phyloP scores from a whole-genome alignment of 176 grass and related monocot genomes.

The Puccinellia tenuiflora region DNA sequence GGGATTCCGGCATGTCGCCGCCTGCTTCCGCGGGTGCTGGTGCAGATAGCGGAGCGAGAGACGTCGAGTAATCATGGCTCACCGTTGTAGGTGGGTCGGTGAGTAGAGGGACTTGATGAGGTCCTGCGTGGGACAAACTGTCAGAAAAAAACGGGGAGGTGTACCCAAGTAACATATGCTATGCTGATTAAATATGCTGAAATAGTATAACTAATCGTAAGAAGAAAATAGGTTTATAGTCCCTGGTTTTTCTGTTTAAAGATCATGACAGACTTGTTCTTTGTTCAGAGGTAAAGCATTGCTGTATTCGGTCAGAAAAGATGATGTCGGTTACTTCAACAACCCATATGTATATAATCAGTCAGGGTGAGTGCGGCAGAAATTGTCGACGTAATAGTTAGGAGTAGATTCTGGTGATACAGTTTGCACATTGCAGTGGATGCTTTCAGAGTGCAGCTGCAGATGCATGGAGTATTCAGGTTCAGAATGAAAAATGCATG shows the following conservation, averaged over 20 bases:
- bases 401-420: not conserved
- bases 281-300: not conserved
- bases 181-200: not conserved
- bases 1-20: slow-evolving; percentile 31
- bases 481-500: not conserved
- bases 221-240: not conserved
- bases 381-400: not conserved
- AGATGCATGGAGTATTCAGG: not conserved
- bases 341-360: not conserved
- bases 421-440: not conserved
- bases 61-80: slow-evolving; percentile 42
- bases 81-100: slow-evolving; percentile 50
- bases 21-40: slow-evolving; percentile 60
- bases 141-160: not conserved
- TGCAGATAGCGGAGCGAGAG: slow-evolving; percentile 56
- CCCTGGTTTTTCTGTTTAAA: not conserved
- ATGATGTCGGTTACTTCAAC: not conserved
- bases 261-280: not conserved
- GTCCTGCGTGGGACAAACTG: slow-evolving; percentile 23
- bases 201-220: not conserved
- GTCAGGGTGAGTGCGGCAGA: not conserved
- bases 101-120: slow-evolving; percentile 54
- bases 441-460: not conserved
- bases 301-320: not conserved
- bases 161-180: not conserved